phyloP scores from a whole-genome alignment of 2,329 filamentous ascomycete genomes.

The Colletotrichum ledebouriae region DNA sequence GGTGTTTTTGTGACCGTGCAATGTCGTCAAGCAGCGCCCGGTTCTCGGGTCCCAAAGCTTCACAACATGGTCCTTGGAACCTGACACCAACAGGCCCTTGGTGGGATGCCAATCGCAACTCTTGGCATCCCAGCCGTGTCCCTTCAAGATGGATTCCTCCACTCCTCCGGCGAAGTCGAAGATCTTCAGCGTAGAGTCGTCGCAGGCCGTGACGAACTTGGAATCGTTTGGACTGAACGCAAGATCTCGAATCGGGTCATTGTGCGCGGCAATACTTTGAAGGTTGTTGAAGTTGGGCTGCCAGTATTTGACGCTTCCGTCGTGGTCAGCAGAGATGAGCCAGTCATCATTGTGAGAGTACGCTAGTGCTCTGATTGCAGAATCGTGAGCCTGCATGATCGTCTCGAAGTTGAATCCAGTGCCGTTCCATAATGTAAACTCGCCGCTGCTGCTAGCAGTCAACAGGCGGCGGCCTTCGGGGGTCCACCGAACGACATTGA shows the following conservation, averaged over 20 bases:
- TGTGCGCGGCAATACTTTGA: conserved; percentile 91
- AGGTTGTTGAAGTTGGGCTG: conserved; percentile 99
- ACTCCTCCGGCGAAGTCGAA: conserved; percentile 93
- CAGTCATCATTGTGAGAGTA: conserved; percentile 98
- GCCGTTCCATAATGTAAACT: conserved; percentile 99
- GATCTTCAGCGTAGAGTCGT: conserved; percentile 93
- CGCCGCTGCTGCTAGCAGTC: conserved; percentile 94
- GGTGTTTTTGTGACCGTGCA: conserved; percentile 97
- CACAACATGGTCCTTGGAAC: conserved; percentile 96
- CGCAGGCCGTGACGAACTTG: conserved; percentile 96
- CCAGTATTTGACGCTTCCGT: conserved; percentile 98
- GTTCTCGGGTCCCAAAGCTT: conserved; percentile 99
- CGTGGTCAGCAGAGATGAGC: conserved; percentile 95
- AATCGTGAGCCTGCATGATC: conserved; percentile 97
- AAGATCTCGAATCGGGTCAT: conserved; percentile 89
- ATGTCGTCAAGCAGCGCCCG: conserved; percentile 88
- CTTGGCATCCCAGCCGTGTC: conserved; percentile 99
- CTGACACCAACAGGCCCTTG: conserved; percentile 93
- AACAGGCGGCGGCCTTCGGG: conserved; percentile 92
- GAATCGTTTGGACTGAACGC: conserved; percentile 94
- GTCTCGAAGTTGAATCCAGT: conserved; percentile 99
- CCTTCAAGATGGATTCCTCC: conserved; percentile 85
- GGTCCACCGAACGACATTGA: conserved; percentile 98
- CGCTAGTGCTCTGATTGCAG: conserved; percentile 82
- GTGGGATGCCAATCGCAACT: conserved; percentile 97